A percentile compares a stretch with the other conserved stretches of the same genome.
Conservation (phyloP, 257 asterid genomes). For the Nicotiana sylvestris region DNA sequence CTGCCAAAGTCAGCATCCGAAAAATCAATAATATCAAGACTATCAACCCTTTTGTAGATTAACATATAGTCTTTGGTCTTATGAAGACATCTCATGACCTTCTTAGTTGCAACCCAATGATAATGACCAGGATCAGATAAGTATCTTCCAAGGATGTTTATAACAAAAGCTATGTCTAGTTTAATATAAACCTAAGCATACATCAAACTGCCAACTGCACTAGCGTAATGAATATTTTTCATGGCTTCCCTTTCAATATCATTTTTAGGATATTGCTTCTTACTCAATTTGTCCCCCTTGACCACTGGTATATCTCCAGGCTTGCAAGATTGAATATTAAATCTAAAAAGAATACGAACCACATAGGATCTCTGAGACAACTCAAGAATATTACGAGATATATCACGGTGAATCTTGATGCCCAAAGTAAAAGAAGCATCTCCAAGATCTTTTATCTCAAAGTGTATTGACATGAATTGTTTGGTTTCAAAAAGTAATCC, state of each 20-base stretch:
- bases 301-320: not conserved
- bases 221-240: not conserved
- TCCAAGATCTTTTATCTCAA: not conserved
- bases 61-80: not conserved
- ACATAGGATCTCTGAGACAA: not conserved
- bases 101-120: too few relatives aligned
- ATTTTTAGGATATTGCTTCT: not conserved
- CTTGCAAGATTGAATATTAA: not conserved
- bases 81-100: too few relatives aligned
- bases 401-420: not conserved
- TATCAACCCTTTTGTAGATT: not conserved
- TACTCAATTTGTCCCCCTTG: not conserved
- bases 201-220: not conserved
- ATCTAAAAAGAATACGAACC: not conserved
- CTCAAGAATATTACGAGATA: not conserved
- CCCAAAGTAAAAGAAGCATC: not conserved
- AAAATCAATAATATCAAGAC: not conserved
- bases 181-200: not conserved
- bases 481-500: not conserved
- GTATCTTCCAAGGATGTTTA: too few relatives aligned
- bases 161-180: too few relatives aligned
- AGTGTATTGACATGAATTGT: not conserved
- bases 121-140: too few relatives aligned
- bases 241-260: not conserved
- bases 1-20: not conserved